Evolutionary conservation across 1,284 basidiomycete genomes (phyloP).

Genomic region (Abortiporus biennis): DNA sequence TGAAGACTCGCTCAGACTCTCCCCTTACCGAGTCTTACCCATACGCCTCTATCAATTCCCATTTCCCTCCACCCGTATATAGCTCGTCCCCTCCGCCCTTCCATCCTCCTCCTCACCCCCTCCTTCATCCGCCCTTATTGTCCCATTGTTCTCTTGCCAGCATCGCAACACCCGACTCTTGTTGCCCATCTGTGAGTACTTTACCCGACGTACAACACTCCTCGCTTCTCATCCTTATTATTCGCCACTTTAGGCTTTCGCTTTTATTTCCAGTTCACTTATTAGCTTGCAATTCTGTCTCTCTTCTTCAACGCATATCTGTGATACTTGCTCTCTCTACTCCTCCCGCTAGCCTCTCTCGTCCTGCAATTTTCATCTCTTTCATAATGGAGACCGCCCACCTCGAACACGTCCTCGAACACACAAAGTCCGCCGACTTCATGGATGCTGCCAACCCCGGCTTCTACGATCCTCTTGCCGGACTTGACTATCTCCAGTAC

Average conservation of each 20-base stretch:
- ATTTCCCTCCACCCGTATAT: constrained; percentile 3
- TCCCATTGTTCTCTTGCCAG: constrained; percentile 22
- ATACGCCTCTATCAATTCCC: constrained; percentile 2
- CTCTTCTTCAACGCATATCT: constrained; percentile 20
- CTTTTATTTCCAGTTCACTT: constrained; percentile 30
- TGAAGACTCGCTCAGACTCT: too few relatives aligned
- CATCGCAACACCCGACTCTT: constrained; percentile 20
- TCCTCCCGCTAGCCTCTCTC: constrained; percentile 14
- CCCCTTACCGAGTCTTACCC: constrained; percentile 3
- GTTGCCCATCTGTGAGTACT: constrained; percentile 12
- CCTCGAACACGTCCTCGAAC: constrained; percentile 46
- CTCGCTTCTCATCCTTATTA: constrained; percentile 9
- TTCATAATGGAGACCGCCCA: constrained; percentile 39
- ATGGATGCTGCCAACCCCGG: constrained; percentile 43
- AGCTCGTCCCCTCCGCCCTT: constrained; percentile 3
- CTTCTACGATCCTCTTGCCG: constrained; percentile 52
- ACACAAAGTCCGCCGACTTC: constrained; percentile 39
- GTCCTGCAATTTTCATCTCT: constrained; percentile 9
- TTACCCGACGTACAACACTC: constrained; percentile 20
- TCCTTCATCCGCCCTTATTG: constrained; percentile 27
- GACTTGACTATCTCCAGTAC: constrained; percentile 44
- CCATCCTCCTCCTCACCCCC: constrained; percentile 24
- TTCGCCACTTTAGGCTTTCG: constrained; percentile 7
- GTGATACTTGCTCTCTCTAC: constrained; percentile 19
- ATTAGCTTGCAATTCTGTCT: constrained; percentile 22